phyloP scores from a whole-genome alignment of 257 asterid genomes.

The Salvia splendens region DNA sequence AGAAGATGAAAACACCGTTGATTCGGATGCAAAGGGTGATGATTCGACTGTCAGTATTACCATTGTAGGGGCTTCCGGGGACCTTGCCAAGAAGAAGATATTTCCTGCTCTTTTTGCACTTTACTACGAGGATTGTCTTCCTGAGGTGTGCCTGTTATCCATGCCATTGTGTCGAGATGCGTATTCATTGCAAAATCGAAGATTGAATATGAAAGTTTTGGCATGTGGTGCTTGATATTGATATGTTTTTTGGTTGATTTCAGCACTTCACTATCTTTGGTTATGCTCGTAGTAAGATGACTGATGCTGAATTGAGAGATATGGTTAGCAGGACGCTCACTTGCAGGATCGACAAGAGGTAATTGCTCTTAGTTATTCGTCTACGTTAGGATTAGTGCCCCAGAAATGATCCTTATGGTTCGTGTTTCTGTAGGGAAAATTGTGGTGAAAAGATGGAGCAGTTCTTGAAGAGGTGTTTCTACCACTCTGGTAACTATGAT shows the following conservation, averaged over 20 bases:
- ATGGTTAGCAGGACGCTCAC: constrained; percentile 96
- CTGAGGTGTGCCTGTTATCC: constrained; percentile 60
- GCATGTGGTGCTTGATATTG: constrained; percentile 9
- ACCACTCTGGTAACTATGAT: constrained; percentile 91
- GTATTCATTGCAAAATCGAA: not conserved
- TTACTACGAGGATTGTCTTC: constrained; percentile 88
- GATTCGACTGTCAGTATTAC: constrained; percentile 81
- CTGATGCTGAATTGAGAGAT: constrained; percentile 75
- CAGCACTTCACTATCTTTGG: constrained; percentile 93
- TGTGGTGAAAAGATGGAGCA: constrained; percentile 93
- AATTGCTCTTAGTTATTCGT: constrained; percentile 4
- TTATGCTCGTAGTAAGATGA: constrained; percentile 98
- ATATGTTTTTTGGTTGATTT: constrained; percentile 26
- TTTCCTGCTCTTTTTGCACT: constrained; percentile 99
- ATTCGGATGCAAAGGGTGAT: constrained; percentile 30
- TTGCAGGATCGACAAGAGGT: constrained; percentile 96
- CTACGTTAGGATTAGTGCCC: not conserved
- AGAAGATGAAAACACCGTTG: constrained; percentile 33
- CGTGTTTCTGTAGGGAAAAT: constrained; percentile 63
- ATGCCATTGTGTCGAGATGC: not conserved
- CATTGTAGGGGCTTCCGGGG: constrained; percentile 98
- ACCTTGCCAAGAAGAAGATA: constrained; percentile 97
- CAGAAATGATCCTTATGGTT: constrained; percentile 14
- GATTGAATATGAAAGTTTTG: not conserved
- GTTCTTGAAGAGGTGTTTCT: constrained; percentile 81